Evolutionary conservation across 2,329 filamentous ascomycete species (phyloP).

Genomic region (Penicillium digitatum): DNA sequence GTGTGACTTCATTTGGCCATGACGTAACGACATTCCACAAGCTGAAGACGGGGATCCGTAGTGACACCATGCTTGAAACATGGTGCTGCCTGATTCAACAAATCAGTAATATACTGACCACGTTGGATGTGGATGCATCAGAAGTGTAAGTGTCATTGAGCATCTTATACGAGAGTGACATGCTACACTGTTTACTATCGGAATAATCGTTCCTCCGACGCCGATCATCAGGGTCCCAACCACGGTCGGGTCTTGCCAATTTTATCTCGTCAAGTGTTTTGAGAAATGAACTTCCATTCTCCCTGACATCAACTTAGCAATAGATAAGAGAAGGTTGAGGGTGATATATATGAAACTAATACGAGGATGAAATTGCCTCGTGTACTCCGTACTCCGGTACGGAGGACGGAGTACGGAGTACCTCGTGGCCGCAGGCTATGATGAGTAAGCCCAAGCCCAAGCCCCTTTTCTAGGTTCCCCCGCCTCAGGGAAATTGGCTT

Average conservation of each 20-base stretch:
- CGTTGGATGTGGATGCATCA: neutral
- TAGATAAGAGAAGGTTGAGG: neutral
- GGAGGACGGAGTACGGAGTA: too few relatives aligned
- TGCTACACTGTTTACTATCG: neutral
- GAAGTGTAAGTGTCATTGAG: neutral
- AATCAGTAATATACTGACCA: neutral
- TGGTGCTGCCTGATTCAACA: too few relatives aligned
- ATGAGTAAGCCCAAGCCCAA: slow-evolving; percentile 25
- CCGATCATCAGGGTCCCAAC: slow-evolving; percentile 1
- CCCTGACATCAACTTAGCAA: neutral
- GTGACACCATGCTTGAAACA: neutral
- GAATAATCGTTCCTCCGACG: neutral
- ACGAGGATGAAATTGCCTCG: slow-evolving; percentile 9
- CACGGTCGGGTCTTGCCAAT: slow-evolving; percentile 2
- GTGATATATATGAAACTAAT: slow-evolving; percentile 5
- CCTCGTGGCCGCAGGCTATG: neutral
- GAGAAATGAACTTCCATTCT: neutral
- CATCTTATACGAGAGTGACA: neutral
- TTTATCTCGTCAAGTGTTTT: neutral
- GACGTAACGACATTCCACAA: slow-evolving; percentile 10
- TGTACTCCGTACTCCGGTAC: too few relatives aligned
- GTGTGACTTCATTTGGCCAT: slow-evolving; percentile 6
- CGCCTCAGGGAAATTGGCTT: slow-evolving; percentile 20
- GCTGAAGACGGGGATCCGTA: neutral
- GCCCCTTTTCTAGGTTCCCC: slow-evolving; percentile 35